Evolutionary conservation across 1,284 basidiomycete genomes (phyloP).

Genomic region (Trichosporon sp.): DNA sequence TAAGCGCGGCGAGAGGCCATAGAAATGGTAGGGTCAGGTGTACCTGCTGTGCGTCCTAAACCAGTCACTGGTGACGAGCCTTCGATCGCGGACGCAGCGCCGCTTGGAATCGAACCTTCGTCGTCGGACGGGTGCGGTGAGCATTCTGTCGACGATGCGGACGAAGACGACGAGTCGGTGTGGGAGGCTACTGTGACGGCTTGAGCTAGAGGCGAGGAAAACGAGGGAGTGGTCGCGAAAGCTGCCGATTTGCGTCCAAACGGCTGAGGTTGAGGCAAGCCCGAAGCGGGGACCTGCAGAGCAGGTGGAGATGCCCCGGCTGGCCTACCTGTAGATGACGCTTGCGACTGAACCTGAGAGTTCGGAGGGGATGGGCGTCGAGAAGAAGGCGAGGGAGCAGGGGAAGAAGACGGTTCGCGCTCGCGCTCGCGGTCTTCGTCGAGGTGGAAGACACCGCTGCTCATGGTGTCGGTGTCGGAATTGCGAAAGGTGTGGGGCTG

Average conservation of each 20-base stretch:
- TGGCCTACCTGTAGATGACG: background rate
- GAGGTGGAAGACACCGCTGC: slow-evolving; percentile 37
- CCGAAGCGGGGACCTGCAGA: slow-evolving; percentile 22
- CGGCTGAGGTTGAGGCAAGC: slow-evolving; percentile 24
- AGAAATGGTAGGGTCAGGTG: background rate
- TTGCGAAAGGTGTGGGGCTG: no score
- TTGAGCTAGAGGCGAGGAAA: slow-evolving; percentile 46
- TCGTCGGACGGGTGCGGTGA: slow-evolving; percentile 29
- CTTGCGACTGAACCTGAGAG: background rate
- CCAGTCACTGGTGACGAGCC: background rate
- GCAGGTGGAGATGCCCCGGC: slow-evolving; percentile 11
- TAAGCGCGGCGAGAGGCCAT: slow-evolving; percentile 12
- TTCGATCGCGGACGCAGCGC: background rate
- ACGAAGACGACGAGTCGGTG: slow-evolving; percentile 38
- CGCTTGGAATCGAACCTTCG: slow-evolving; percentile 13
- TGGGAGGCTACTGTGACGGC: slow-evolving; percentile 42
- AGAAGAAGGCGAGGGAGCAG: slow-evolving; percentile 18
- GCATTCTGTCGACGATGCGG: slow-evolving; percentile 19
- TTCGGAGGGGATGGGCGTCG: background rate
- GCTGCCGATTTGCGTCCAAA: slow-evolving; percentile 37
- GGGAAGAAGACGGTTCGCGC: slow-evolving; percentile 22
- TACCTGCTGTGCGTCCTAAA: background rate
- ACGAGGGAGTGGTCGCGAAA: slow-evolving; percentile 46
- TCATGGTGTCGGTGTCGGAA: slow-evolving; percentile 3
- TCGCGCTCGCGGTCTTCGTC: slow-evolving; percentile 40